Percentiles rank a stretch among this genome's conserved stretches.
phyloP scores from a whole-genome alignment of 2,329 filamentous ascomycete species.

The Ophiostoma perfectum region DNA sequence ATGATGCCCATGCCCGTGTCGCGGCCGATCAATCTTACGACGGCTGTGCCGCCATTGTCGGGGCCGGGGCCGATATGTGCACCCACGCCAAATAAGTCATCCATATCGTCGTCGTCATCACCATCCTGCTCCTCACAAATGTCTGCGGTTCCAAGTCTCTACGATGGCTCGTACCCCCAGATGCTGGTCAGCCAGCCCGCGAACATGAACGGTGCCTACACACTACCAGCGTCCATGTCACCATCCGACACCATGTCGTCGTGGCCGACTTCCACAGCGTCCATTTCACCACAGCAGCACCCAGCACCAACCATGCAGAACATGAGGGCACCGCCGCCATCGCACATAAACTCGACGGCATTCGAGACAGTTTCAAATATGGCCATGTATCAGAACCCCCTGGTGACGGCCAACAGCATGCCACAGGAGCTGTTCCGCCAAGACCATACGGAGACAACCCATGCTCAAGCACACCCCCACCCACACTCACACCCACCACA shows the following conservation, averaged over 20 bases:
- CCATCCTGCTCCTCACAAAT: neutral
- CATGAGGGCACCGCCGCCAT: neutral
- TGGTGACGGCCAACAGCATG: neutral
- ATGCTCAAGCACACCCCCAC: neutral
- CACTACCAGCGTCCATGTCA: neutral
- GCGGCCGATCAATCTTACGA: neutral
- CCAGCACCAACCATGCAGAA: neutral
- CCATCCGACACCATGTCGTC: neutral
- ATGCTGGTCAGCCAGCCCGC: neutral
- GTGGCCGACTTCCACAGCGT: neutral
- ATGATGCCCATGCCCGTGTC: slow-evolving; percentile 13
- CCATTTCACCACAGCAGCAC: slow-evolving; percentile 9
- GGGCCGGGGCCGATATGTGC: neutral
- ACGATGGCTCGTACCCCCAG: neutral
- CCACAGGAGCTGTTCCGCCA: neutral
- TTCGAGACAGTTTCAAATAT: slow-evolving; percentile 12
- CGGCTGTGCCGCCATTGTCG: slow-evolving; percentile 8
- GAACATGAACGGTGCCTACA: neutral
- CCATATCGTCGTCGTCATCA: neutral
- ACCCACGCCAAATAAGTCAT: neutral
- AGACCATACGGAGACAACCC: neutral
- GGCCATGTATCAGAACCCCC: slow-evolving; percentile 10
- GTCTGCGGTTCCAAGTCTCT: neutral
- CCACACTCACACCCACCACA: neutral
- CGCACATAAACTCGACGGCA: neutral